Conservation (phyloP, 148 eudicot species). For the Amaranthus palmeri region DNA sequence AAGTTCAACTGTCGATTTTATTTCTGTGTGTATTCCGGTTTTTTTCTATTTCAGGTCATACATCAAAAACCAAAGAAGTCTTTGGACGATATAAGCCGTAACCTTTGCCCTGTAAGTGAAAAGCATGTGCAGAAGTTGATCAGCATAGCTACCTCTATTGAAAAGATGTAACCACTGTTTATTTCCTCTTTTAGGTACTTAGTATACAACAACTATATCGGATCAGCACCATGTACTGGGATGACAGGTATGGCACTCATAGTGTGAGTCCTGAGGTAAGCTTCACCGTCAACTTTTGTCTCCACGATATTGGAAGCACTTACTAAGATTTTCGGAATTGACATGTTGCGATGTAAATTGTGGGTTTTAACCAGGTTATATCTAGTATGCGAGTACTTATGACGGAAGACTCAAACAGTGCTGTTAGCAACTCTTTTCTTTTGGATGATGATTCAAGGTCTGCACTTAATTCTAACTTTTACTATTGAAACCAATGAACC, state of each 20-base stretch:
- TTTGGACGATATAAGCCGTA: slow-evolving; percentile 73
- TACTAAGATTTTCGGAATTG: slow-evolving; percentile 5
- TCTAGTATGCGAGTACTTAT: slow-evolving; percentile 87
- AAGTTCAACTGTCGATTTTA: neutral
- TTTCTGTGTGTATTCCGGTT: neutral
- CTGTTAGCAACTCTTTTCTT: slow-evolving; percentile 84
- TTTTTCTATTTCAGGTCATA: slow-evolving; percentile 50
- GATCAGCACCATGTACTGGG: slow-evolving; percentile 99
- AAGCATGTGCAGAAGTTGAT: neutral
- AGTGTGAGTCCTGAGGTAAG: slow-evolving; percentile 91
- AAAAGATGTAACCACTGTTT: slow-evolving; percentile 19
- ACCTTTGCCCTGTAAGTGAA: slow-evolving; percentile 82
- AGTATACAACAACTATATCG: slow-evolving; percentile 93
- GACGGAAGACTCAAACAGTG: slow-evolving; percentile 85
- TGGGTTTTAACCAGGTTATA: slow-evolving; percentile 53
- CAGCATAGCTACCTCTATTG: neutral
- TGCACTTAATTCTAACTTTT: slow-evolving; percentile 15
- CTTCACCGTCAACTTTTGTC: slow-evolving; percentile 1
- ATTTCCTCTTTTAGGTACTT: slow-evolving; percentile 54
- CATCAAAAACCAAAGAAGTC: slow-evolving; percentile 94
- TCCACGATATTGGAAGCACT: neutral
- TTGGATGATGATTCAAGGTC: slow-evolving; percentile 97
- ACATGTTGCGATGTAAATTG: neutral
- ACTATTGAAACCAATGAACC: neutral
- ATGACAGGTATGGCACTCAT: slow-evolving; percentile 94